Evolutionary conservation across 139 green algal species (phyloP).

Genomic region (Yamagishiella unicocca): DNA sequence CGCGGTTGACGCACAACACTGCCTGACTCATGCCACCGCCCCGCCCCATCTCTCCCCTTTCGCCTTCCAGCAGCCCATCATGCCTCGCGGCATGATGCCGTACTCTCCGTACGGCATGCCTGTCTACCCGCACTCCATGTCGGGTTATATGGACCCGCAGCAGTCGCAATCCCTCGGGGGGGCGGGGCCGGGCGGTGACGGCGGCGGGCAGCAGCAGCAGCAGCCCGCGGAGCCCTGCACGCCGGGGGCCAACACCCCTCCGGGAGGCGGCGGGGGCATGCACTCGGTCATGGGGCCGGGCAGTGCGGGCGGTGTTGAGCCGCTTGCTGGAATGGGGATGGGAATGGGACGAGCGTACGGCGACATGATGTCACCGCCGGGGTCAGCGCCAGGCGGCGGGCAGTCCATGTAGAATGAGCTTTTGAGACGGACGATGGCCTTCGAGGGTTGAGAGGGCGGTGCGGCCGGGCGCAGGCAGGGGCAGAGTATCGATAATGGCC

Average conservation of each 20-base stretch:
- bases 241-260: background rate
- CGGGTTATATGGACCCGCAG: background rate
- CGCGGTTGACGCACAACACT: no score
- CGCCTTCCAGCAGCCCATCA: background rate
- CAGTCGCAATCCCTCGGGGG: no score
- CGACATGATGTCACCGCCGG: background rate
- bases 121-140: background rate
- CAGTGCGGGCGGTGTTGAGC: background rate
- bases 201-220: background rate
- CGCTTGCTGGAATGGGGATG: background rate
- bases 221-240: background rate
- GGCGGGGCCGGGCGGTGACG: background rate
- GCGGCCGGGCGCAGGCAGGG: no score
- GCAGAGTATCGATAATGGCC: no score
- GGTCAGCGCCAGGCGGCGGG: background rate
- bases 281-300: background rate
- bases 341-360: slow-evolving; percentile 7
- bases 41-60: background rate
- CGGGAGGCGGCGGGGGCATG: background rate
- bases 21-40: no score
- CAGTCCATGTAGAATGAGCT: background rate
- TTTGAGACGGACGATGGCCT: no score
- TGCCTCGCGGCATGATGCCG: slow-evolving; percentile 8
- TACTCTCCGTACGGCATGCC: slow-evolving; percentile 16
- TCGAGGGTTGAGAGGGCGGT: no score